A percentile compares a stretch with the other conserved stretches of the same genome.
phyloP scores from a whole-genome alignment of 345 rosid genomes.

The Orychophragmus violaceus region DNA sequence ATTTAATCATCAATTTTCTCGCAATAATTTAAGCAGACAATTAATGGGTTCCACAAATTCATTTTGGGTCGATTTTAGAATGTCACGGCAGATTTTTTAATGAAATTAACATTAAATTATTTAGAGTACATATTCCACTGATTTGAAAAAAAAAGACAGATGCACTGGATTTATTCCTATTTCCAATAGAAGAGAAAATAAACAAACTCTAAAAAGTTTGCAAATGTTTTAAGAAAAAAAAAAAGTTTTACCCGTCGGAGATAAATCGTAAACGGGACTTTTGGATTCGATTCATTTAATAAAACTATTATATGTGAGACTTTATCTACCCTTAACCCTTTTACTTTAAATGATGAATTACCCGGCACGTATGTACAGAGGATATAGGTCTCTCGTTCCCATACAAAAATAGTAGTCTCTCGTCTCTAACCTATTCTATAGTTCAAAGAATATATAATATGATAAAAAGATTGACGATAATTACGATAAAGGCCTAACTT shows the following conservation, averaged over 20 bases:
- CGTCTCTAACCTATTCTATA: neutral
- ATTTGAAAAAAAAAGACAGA: no score
- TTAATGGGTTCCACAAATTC: neutral
- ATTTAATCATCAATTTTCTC: constrained; percentile 6
- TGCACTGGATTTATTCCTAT: neutral
- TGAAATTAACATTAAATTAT: neutral
- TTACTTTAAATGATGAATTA: no score
- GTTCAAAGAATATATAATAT: neutral
- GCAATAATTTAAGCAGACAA: neutral
- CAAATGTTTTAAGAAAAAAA: neutral
- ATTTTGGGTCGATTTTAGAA: neutral
- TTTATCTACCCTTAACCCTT: no score
- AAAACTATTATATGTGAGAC: no score
- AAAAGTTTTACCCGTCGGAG: neutral
- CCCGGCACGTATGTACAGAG: constrained; percentile 10
- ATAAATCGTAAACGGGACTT: neutral
- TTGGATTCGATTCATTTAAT: constrained; percentile 18
- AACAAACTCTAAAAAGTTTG: neutral
- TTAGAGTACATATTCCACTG: neutral
- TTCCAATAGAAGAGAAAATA: neutral
- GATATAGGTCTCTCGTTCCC: constrained; percentile 26
- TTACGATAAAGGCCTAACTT: constrained; percentile 28
- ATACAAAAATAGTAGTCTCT: constrained; percentile 10
- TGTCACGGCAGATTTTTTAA: neutral
- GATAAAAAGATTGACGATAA: constrained; percentile 2